phyloP scores from a whole-genome alignment of 1,284 basidiomycete genomes.

The Puccinia hordei region DNA sequence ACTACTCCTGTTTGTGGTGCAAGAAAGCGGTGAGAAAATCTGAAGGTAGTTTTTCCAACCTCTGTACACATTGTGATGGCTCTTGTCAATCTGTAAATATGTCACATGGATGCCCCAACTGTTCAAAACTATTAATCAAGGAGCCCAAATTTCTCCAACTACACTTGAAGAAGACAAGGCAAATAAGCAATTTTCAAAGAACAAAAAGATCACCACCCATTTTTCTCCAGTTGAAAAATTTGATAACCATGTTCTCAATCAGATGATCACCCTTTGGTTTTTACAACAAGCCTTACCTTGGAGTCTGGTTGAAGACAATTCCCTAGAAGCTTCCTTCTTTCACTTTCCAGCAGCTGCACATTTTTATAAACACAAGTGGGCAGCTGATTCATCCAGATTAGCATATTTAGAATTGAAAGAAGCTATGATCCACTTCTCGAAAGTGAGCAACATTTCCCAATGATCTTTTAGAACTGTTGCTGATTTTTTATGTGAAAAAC shows the following conservation, averaged over 20 bases:
- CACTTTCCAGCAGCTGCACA: not conserved
- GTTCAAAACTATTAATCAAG: not conserved
- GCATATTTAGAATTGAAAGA: not conserved
- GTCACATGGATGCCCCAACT: not conserved
- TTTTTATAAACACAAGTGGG: not conserved
- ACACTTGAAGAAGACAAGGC: not conserved
- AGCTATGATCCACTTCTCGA: not conserved
- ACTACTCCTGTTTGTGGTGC: not conserved
- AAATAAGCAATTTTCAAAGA: not conserved
- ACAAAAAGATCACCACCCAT: not conserved
- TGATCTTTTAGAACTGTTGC: not conserved
- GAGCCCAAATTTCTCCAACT: not conserved
- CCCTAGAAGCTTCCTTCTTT: not conserved
- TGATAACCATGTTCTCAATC: not conserved
- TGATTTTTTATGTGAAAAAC: not conserved
- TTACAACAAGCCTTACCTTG: constrained; percentile 7
- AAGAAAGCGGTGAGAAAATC: not conserved
- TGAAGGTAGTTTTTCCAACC: not conserved
- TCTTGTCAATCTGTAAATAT: constrained; percentile 5
- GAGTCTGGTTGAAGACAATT: not conserved
- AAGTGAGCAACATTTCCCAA: not conserved
- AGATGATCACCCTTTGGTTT: constrained; percentile 9
- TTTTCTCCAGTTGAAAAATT: not conserved
- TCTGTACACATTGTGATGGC: constrained; percentile 14
- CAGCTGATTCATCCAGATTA: not conserved